Evolutionary conservation across 495 filamentous ascomycete species (phyloP).

Genomic region (Penicillium subrubescens): DNA sequence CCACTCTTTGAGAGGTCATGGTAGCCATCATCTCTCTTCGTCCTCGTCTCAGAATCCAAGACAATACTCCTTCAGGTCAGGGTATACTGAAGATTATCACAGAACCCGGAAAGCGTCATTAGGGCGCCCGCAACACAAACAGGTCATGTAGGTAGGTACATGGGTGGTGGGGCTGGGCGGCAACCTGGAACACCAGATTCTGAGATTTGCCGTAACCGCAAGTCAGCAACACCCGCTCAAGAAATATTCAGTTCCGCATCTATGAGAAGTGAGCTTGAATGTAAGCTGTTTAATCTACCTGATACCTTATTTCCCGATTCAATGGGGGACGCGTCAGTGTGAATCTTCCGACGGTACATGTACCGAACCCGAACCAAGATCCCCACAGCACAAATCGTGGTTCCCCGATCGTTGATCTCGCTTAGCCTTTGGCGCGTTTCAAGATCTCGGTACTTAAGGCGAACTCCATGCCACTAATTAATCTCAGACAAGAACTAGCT

Average conservation of each 20-base stretch:
- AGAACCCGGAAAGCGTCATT: conserved; percentile 66
- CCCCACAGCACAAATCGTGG: not conserved
- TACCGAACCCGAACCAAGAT: not conserved
- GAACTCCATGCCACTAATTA: not conserved
- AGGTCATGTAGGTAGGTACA: not conserved
- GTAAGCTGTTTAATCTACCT: not conserved
- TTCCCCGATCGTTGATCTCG: not conserved
- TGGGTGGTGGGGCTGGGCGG: not conserved
- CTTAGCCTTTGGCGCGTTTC: not conserved
- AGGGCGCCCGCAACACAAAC: conserved; percentile 62
- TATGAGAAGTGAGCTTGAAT: not conserved
- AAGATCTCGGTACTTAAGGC: not conserved
- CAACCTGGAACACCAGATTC: not conserved
- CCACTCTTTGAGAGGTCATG: conserved; percentile 12
- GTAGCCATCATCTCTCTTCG: conserved; percentile 23
- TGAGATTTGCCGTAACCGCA: not conserved
- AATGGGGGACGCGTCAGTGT: not conserved
- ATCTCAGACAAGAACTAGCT: not conserved
- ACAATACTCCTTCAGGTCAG: conserved; percentile 50
- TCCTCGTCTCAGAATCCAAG: conserved; percentile 28
- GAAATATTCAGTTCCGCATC: not conserved
- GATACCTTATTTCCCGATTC: not conserved
- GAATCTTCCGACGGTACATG: not conserved
- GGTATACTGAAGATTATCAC: conserved; percentile 67
- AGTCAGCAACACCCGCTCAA: not conserved